Evolutionary conservation across 352 stramenopile species (phyloP), one percentile per base, ranked within the genome.

Genomic region (Thraustochytrium sp.): DNA sequence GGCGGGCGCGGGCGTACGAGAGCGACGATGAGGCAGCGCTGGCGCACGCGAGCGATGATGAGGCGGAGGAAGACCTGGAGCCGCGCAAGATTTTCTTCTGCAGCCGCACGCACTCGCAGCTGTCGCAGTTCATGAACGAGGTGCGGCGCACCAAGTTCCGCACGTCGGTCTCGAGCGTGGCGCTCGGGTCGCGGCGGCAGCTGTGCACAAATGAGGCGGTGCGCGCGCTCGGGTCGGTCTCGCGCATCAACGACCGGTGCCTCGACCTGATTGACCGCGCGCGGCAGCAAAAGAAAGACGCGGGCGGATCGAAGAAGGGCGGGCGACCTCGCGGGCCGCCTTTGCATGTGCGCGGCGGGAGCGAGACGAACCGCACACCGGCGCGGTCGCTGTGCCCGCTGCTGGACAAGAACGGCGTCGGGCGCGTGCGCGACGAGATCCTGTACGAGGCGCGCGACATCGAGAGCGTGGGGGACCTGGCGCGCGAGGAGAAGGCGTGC

Each of bases 391-490:
- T 18, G 1, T 85, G 64, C 51, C 2, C 64, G 31, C 42, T 64
- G n/a, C 86, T 94, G n/a, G 90, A 89, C 34, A 73, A 94, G 49
- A 89, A 93, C 80, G 87, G 82, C 13, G 76, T 95, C 64, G 85
- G 85, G 18, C 29, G 21, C 9, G 65, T 48, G 29, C 9, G 23
- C 1, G 59, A 86, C 46, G n/a, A 64, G 21, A 82, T 78, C 48
- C 74, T 85, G 16, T 55, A 46, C 37, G 1, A 36, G 68, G 73
- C 26, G 9, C 53, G n/a, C 21, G 96, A 99, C 82, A 97, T 99
- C 68, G 97, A 99, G 89, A 96, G 99, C 68, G 85, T 99, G 1
- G 90, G 93, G 31, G 87, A 86, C 18, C 87, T 98, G 13, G 96
- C 96, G 29, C 87, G 92, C 46, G 88, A 96, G 23, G 92, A 94